Base-by-base conservation (phyloP, 495 filamentous ascomycete genomes). In the Viridothelium virens region DNA sequence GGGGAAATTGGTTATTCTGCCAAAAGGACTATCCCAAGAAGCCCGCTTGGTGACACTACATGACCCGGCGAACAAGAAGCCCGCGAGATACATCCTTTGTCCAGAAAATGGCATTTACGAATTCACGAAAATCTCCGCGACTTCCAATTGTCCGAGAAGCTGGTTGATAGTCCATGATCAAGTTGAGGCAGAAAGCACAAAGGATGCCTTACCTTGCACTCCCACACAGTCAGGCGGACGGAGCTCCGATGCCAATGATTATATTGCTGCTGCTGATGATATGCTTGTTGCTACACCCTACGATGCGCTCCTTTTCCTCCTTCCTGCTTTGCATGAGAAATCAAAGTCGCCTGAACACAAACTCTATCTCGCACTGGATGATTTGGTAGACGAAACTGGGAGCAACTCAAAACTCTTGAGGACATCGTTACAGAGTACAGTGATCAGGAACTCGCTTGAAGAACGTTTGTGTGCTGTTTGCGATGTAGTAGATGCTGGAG, bases 71-170 rank as follows among this genome's bases (percentile, higher is more conserved):
- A 89, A 85, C 50, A 74, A 70, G 31, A 79, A 78, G 14, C 83
- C 87, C 5, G 83, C 80, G 59, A 84, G 90, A 66, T 97, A 92
- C 75, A 84, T 91, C 66, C 86, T 91, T 72, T 94, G 91, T 73
- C 90, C 92, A 3, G 74, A 83, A 38, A 83, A 83, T 11, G 94
- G 93, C 36, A 80, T 96, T 67, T 91, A 89, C 77, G 94, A 98
- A 73, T 92, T 97, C 78, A 96, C 86, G 14, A 82, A 82, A 47
- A 81, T 97, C 70, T 75, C 85, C 11, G 81, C 90, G 5, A 82
- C 91, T 38, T 84, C 82, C 50, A 74, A 77, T 3, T 77, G 77
- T 0, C 84, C 84, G 37, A 79, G 83, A 63, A 92, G 90, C 72
- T 90, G 88, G 88, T 79, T 93, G 3, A 74, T 91, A 62, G 77